A percentile compares a stretch with the other conserved stretches of the same genome.
These are phyloP conservation scores for Hypoxylon sp. DNA, from an alignment of 2,329 filamentous ascomycete species.

Conservation along the genomic window DNA sequence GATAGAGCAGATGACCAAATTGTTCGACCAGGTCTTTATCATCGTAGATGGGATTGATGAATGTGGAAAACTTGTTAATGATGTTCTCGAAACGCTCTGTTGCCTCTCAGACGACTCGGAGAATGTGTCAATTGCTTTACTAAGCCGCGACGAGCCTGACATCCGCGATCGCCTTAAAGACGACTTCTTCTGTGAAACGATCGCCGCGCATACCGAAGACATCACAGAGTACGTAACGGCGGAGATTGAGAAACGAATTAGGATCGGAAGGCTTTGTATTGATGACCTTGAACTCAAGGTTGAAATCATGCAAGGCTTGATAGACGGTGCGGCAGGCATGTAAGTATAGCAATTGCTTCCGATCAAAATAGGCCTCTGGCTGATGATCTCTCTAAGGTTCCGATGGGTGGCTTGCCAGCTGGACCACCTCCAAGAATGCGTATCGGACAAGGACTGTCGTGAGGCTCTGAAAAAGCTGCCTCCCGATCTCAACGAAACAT, in stretches of 20 bases:
- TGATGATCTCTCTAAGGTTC: slow-evolving; percentile 28
- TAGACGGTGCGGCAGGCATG: slow-evolving; percentile 41
- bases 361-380: neutral
- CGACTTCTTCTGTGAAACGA: slow-evolving; percentile 32
- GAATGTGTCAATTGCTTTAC: slow-evolving; percentile 39
- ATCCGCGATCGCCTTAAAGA: slow-evolving; percentile 31
- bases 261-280: slow-evolving; percentile 22
- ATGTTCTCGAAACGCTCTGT: slow-evolving; percentile 23
- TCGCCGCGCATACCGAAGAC: slow-evolving; percentile 45
- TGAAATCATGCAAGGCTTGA: slow-evolving; percentile 36
- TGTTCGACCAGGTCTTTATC: slow-evolving; percentile 35
- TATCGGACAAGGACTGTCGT: slow-evolving; percentile 35
- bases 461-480: slow-evolving; percentile 40
- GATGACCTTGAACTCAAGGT: slow-evolving; percentile 29
- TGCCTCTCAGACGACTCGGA: slow-evolving; percentile 19
- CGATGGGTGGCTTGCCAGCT: slow-evolving; percentile 45
- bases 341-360: slow-evolving; percentile 22
- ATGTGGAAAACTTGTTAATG: slow-evolving; percentile 31
- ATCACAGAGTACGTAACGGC: slow-evolving; percentile 42
- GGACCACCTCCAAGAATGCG: slow-evolving; percentile 36
- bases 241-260: slow-evolving; percentile 40
- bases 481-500: slow-evolving; percentile 38
- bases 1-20: slow-evolving; percentile 21
- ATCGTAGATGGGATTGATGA: slow-evolving; percentile 46
- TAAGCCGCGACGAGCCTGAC: slow-evolving; percentile 40